Percentiles rank a stretch among this genome's conserved stretches.
Conservation (phyloP, 108 stramenopile species). For the Skeletonema tropicum region DNA sequence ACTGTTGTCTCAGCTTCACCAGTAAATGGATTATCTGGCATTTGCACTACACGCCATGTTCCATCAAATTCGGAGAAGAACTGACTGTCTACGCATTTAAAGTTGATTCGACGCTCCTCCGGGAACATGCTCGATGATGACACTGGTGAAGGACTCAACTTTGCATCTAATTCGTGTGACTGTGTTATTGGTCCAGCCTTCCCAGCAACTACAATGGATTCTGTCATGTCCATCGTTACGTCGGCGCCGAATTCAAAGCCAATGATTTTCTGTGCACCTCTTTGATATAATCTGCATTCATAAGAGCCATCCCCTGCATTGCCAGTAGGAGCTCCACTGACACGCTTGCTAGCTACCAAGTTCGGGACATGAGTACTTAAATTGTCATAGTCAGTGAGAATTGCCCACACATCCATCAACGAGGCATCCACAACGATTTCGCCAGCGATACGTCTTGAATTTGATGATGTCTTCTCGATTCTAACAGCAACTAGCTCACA, state of each 20-base stretch:
- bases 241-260: constrained; percentile 78
- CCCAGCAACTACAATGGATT: constrained; percentile 36
- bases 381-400: constrained; percentile 76
- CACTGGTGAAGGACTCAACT: neutral
- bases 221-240: constrained; percentile 74
- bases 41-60: constrained; percentile 42
- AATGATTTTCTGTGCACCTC: constrained; percentile 78
- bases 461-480: constrained; percentile 64
- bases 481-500: constrained; percentile 66
- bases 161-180: neutral
- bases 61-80: constrained; percentile 76
- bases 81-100: constrained; percentile 66
- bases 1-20: constrained; percentile 53
- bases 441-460: constrained; percentile 63
- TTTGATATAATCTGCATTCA: constrained; percentile 62
- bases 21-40: constrained; percentile 31
- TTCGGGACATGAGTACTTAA: constrained; percentile 69
- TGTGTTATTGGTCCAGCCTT: neutral
- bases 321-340: constrained; percentile 17
- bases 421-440: constrained; percentile 61
- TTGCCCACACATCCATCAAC: constrained; percentile 62
- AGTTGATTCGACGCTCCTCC: constrained; percentile 57
- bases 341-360: constrained; percentile 53
- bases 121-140: constrained; percentile 30
- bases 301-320: constrained; percentile 39